Evolutionary conservation across 2,329 filamentous ascomycete species (phyloP).

Genomic region (Xylaria arbuscula): DNA sequence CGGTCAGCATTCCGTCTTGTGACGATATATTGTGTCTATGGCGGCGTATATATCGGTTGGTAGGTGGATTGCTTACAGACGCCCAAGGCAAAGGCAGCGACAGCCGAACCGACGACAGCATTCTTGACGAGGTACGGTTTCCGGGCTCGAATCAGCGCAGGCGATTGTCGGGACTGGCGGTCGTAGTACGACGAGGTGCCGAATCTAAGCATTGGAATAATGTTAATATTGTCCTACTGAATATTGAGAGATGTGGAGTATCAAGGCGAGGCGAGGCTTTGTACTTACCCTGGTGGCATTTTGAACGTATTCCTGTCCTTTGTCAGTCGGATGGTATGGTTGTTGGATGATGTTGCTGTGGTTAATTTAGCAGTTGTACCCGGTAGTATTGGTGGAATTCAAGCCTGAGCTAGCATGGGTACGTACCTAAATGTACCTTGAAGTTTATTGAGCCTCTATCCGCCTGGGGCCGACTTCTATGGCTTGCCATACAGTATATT

Average conservation of each 20-base stretch:
- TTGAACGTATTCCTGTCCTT: constrained; percentile 36
- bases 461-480: too few relatives aligned
- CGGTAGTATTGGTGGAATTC: too few relatives aligned
- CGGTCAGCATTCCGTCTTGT: constrained; percentile 20
- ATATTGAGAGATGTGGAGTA: too few relatives aligned
- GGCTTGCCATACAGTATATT: too few relatives aligned
- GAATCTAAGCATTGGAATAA: constrained; percentile 50
- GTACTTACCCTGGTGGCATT: constrained; percentile 44
- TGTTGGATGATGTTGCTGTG: neutral
- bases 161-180: constrained; percentile 83
- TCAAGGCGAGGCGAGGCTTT: neutral
- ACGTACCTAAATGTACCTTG: too few relatives aligned
- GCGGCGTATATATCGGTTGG: neutral
- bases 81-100: constrained; percentile 79
- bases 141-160: constrained; percentile 89
- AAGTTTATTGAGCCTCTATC: too few relatives aligned
- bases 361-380: too few relatives aligned
- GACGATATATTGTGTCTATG: constrained; percentile 3
- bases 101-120: constrained; percentile 78
- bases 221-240: constrained; percentile 14
- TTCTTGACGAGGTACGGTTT: constrained; percentile 94
- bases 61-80: constrained; percentile 75
- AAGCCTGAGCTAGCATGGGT: too few relatives aligned
- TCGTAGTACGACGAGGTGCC: constrained; percentile 86
- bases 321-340: constrained; percentile 10